These are phyloP conservation scores for Erysimum cheiri DNA, from an alignment of 441 rosid species.

Conservation along the genomic window DNA sequence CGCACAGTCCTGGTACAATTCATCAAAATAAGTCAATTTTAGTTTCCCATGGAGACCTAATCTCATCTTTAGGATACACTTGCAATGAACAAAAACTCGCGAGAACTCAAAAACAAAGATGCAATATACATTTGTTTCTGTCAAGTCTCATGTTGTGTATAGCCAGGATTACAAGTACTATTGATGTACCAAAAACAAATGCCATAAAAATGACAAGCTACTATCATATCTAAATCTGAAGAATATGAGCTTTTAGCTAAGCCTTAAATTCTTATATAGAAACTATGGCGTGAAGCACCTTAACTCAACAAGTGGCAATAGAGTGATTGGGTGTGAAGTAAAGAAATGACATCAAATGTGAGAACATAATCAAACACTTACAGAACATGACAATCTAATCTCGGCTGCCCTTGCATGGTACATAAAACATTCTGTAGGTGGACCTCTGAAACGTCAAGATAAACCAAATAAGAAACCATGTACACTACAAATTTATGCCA, in stretches of 20 bases:
- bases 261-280: neutral
- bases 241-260: constrained; percentile 3
- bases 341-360: neutral
- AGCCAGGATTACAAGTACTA: constrained; percentile 1
- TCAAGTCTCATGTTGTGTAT: constrained; percentile 8
- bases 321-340: neutral
- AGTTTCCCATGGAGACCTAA: constrained; percentile 11
- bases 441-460: constrained; percentile 72
- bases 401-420: constrained; percentile 92
- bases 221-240: neutral
- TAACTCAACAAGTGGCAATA: neutral
- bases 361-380: constrained; percentile 47
- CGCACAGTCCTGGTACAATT: constrained; percentile 50
- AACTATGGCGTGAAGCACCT: constrained; percentile 14
- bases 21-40: constrained; percentile 16
- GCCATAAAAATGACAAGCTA: constrained; percentile 7
- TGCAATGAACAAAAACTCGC: neutral
- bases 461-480: constrained; percentile 30
- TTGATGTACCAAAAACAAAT: neutral
- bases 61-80: neutral
- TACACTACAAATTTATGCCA: constrained; percentile 19
- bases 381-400: constrained; percentile 63
- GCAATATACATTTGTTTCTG: constrained; percentile 8
- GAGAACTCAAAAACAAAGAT: constrained; percentile 1
- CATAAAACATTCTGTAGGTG: constrained; percentile 93